phyloP scores from a whole-genome alignment of 164 flowering plant genomes.

The Chloranthus sessilifolius region DNA sequence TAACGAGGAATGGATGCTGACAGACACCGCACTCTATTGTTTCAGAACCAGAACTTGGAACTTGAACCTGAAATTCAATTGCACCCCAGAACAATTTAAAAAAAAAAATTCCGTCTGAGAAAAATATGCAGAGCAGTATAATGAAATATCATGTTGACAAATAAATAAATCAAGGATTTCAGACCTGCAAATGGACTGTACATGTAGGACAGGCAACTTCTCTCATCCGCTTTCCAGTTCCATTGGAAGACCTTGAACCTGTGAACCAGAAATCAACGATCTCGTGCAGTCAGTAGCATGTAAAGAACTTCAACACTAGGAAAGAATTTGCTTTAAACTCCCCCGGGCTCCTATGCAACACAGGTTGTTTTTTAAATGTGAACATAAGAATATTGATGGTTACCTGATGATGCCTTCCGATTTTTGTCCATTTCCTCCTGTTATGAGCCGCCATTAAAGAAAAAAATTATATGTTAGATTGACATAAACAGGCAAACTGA shows the following conservation, averaged over 20 bases:
- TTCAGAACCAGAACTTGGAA: slow-evolving; percentile 87
- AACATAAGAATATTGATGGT: not conserved
- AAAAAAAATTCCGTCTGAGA: not conserved
- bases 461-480: not conserved
- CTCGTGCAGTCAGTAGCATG: too few species aligned
- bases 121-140: not conserved
- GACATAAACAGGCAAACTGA: not conserved
- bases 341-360: too few species aligned
- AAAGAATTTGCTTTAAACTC: too few species aligned
- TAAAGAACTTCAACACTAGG: slow-evolving; percentile 13
- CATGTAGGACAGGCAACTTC: slow-evolving; percentile 98
- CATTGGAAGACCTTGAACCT: slow-evolving; percentile 60
- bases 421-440: slow-evolving; percentile 97
- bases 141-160: not conserved
- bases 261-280: too few species aligned
- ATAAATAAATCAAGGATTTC: not conserved
- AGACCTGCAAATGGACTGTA: slow-evolving; percentile 96
- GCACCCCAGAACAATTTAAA: not conserved
- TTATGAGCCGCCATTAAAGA: slow-evolving; percentile 1
- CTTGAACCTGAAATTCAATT: slow-evolving; percentile 55
- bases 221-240: slow-evolving; percentile 70
- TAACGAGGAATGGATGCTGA: slow-evolving; percentile 93
- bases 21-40: slow-evolving; percentile 97
- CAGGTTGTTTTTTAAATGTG: too few species aligned
- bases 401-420: slow-evolving; percentile 73